phyloP scores from a whole-genome alignment of 495 filamentous ascomycete genomes.

The Hypoxylon trugodes region DNA sequence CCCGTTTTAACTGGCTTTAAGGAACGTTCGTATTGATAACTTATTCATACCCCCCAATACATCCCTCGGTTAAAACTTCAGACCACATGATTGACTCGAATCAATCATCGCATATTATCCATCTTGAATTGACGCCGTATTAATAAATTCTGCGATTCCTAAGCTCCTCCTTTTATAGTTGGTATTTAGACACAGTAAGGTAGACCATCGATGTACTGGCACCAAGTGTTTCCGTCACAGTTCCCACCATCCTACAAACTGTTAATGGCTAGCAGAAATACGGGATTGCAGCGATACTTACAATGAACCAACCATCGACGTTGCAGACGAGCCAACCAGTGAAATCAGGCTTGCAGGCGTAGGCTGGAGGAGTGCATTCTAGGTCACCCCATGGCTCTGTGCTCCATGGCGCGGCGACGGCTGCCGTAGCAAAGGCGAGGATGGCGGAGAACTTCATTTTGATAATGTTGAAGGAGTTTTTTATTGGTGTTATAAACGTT shows the following conservation, averaged over 20 bases:
- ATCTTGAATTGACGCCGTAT: too few species aligned
- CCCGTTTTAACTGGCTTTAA: not conserved
- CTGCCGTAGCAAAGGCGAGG: constrained; percentile 15
- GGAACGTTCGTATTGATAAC: constrained; percentile 7
- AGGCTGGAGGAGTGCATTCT: constrained; percentile 30
- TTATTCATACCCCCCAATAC: not conserved
- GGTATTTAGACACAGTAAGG: constrained; percentile 35
- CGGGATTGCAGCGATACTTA: constrained; percentile 32
- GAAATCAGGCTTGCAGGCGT: constrained; percentile 39
- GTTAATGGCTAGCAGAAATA: constrained; percentile 10
- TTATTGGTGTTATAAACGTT: not conserved
- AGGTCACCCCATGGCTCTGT: not conserved
- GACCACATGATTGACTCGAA: too few species aligned
- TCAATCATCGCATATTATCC: too few species aligned
- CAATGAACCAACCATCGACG: constrained; percentile 47
- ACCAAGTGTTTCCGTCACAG: constrained; percentile 21
- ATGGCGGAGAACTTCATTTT: constrained; percentile 29
- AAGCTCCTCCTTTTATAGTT: not conserved
- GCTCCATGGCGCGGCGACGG: constrained; percentile 18
- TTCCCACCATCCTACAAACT: constrained; percentile 35
- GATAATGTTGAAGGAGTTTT: not conserved
- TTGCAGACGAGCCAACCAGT: constrained; percentile 48
- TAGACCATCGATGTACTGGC: constrained; percentile 38
- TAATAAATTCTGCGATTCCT: not conserved
- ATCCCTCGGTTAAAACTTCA: too few species aligned